These are phyloP conservation scores for Yamadazyma diddensiae DNA, from an alignment of 1,139 yeast genomes.

Conservation along the genomic window DNA sequence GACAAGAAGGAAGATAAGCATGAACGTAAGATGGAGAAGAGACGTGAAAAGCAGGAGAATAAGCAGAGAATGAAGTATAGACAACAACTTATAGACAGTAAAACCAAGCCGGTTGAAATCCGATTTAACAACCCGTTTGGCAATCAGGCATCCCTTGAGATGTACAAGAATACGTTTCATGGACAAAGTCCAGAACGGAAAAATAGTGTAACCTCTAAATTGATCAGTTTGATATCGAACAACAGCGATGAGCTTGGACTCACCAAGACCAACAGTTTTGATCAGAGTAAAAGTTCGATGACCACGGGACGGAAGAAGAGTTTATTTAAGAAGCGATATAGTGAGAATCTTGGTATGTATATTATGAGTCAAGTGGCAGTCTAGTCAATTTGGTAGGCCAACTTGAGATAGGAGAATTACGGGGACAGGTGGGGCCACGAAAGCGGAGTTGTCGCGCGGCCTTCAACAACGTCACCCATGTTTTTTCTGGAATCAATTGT, in stretches of 20 bases:
- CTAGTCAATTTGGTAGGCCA: no score
- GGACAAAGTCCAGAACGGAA: conserved; percentile 8
- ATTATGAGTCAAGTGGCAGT: no score
- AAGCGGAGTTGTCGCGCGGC: conserved; percentile 2
- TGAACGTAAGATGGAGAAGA: conserved; percentile 2
- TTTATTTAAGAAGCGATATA: conserved; percentile 12
- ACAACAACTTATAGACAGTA: conserved; percentile 10
- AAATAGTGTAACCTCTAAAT: conserved; percentile 16
- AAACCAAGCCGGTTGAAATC: conserved; percentile 9
- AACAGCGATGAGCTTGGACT: conserved; percentile 14
- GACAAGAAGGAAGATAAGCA: conserved; percentile 3
- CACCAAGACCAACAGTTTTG: conserved; percentile 24
- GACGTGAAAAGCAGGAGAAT: conserved; percentile 8
- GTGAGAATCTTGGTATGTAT: conserved; percentile 39
- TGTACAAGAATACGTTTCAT: conserved; percentile 5
- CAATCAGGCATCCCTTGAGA: conserved; percentile 9
- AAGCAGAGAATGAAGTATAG: conserved; percentile 5
- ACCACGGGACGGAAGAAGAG: conserved; percentile 21
- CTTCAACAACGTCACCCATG: conserved; percentile 1
- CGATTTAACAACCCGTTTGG: conserved; percentile 14
- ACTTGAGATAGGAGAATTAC: no score
- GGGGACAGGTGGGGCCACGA: no score
- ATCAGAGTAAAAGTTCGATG: conserved; percentile 39
- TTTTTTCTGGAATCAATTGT: background rate
- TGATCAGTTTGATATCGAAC: conserved; percentile 13